These are phyloP conservation scores for Cyclotella choctawhatcheeana DNA, from an alignment of 108 stramenopile species.

Conservation along the genomic window DNA sequence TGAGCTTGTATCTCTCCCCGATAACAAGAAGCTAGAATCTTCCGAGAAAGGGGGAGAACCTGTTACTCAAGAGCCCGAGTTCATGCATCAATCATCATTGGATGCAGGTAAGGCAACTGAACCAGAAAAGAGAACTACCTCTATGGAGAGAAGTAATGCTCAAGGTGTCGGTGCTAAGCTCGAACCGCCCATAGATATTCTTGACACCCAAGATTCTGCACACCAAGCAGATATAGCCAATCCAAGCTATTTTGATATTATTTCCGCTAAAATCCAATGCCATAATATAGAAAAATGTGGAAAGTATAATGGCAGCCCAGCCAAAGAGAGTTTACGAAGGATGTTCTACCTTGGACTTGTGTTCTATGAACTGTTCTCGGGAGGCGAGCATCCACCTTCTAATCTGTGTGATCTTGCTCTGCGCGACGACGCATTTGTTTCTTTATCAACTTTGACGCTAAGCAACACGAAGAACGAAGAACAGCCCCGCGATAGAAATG, in stretches of 20 bases:
- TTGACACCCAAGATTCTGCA: too few relatives aligned
- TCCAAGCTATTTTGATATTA: not conserved
- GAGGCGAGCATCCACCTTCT: not conserved
- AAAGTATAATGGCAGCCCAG: not conserved
- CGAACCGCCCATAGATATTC: too few relatives aligned
- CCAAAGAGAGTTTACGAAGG: not conserved
- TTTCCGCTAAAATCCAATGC: not conserved
- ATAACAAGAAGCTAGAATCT: too few relatives aligned
- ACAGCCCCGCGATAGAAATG: not conserved
- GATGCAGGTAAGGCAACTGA: too few relatives aligned
- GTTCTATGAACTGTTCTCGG: constrained; percentile 1
- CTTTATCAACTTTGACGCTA: not conserved
- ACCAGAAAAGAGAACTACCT: too few relatives aligned
- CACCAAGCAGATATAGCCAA: too few relatives aligned
- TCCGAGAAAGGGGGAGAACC: too few relatives aligned
- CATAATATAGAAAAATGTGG: not conserved
- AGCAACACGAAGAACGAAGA: not conserved
- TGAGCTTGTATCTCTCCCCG: too few relatives aligned
- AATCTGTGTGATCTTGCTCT: not conserved
- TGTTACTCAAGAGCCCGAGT: too few relatives aligned
- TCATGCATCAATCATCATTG: too few relatives aligned
- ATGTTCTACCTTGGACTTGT: not conserved
- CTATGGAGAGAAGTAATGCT: too few relatives aligned
- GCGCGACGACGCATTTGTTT: not conserved
- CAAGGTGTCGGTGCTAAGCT: too few relatives aligned